Base-by-base conservation (phyloP, 2,329 filamentous ascomycete species). In the Elsinoe ampelina region DNA sequence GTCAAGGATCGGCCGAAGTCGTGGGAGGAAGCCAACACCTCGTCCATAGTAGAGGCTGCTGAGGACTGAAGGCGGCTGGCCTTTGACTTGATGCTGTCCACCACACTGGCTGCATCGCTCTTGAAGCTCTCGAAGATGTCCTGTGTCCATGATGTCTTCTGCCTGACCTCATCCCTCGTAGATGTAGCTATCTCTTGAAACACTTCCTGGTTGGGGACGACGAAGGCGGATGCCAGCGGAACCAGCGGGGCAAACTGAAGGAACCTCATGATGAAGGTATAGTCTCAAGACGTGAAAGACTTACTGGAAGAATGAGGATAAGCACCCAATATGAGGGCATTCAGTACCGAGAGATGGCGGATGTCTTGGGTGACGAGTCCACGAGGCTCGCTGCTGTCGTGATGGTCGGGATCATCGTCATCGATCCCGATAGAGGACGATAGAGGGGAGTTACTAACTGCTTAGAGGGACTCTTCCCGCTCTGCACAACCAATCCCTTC, bases 131-230 rank as follows among this genome's bases (percentile, higher is more conserved):
- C 65, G 8, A 71, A 39, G 35, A 70, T 57, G 11, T 66, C 62
- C 15, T 67, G 61, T 55, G 63, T 59, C 65, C 64, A 67, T 17
- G 58, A 60, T 61, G 57, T 60, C 59, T 61, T 65, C 26, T 70
- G 61, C 22, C 58, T 61, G 30, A 58, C 62, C 41, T 67, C 62
- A 48, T 73, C 52, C 38, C 42, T 22, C 63, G 58, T 68, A 64
- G 60, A 75, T 69, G 51, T 73, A 41, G 68, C 61, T 45, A 77
- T 59, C 38, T 75, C 66, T 42, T 71, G 69, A 59, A 78, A 72
- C 17, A 78, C 68, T 56, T 76, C 64, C 60, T 78, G 72, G 48
- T 79, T 72, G 13, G 78, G 77, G 50, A 82, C 69, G 58, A 81
- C 76, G 55, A 81, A 73, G 22, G 78, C 78, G 54, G 76, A 70